phyloP scores from a whole-genome alignment of 1,284 basidiomycete species.

The Microbotryum silenes-acaulis region DNA sequence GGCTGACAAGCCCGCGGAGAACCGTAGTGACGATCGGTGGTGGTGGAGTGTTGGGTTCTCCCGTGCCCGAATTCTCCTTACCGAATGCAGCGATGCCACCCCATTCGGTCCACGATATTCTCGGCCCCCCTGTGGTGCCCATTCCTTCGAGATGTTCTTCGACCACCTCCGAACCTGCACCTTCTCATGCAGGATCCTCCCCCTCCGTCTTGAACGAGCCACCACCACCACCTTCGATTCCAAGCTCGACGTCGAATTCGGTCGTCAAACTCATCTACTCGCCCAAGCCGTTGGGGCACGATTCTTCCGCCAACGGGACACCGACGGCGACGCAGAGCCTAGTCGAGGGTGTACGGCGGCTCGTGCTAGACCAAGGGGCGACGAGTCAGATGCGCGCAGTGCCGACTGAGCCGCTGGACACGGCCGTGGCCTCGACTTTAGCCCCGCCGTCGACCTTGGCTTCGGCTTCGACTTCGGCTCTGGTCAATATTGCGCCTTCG shows the following conservation, averaged over 20 bases:
- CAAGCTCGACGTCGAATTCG: background rate
- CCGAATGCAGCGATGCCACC: background rate
- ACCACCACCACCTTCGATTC: background rate
- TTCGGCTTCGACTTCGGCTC: too few species aligned
- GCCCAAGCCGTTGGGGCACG: background rate
- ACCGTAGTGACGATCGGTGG: too few species aligned
- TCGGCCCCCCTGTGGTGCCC: slow-evolving; percentile 12
- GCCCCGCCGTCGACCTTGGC: too few species aligned
- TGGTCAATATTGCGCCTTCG: too few species aligned
- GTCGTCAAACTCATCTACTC: slow-evolving; percentile 5
- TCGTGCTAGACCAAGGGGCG: background rate
- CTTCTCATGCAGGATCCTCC: too few species aligned
- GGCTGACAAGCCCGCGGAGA: slow-evolving; percentile 2
- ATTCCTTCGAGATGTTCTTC: background rate
- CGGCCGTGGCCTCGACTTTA: too few species aligned
- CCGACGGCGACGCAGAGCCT: background rate
- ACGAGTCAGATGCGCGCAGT: background rate
- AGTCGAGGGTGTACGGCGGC: background rate
- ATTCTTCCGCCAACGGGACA: background rate
- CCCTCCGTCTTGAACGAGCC: too few species aligned
- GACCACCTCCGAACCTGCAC: too few species aligned
- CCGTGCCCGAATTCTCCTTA: slow-evolving; percentile 19
- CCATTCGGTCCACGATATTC: background rate
- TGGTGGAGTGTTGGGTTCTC: background rate
- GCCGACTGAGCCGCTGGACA: too few species aligned